These are phyloP conservation scores for Hyaloscypha hepaticicola DNA, from an alignment of 495 filamentous ascomycete species.

Conservation along the genomic window DNA sequence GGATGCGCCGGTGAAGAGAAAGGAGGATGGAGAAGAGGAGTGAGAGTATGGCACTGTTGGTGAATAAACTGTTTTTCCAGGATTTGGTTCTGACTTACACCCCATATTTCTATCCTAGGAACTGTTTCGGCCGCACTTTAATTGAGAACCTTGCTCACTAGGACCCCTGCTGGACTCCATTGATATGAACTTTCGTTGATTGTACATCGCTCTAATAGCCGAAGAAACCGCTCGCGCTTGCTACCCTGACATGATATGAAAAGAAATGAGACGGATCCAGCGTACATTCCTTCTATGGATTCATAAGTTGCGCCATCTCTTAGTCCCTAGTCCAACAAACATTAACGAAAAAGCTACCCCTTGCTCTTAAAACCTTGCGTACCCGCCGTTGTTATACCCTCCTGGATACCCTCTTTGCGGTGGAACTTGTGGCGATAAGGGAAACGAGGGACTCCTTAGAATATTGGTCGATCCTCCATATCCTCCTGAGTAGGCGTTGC, in stretches of 20 bases:
- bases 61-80: background rate
- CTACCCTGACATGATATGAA: slow-evolving; percentile 7
- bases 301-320: slow-evolving; percentile 7
- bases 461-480: slow-evolving; percentile 17
- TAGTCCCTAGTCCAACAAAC: background rate
- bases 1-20: slow-evolving; percentile 26
- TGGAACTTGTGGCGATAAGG: slow-evolving; percentile 3
- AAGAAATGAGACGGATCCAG: slow-evolving; percentile 16
- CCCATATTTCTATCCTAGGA: background rate
- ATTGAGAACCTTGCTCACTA: background rate
- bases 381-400: slow-evolving; percentile 20
- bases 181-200: background rate
- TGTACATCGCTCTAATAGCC: background rate
- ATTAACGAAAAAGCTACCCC: slow-evolving; percentile 5
- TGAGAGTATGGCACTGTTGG: background rate
- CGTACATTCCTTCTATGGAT: background rate
- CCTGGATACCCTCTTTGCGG: slow-evolving; percentile 17
- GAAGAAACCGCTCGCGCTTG: background rate
- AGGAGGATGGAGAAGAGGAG: slow-evolving; percentile 17
- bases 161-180: background rate
- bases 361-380: slow-evolving; percentile 17
- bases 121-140: background rate
- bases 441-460: slow-evolving; percentile 12
- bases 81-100: background rate
- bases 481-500: slow-evolving; percentile 21